These are phyloP conservation scores for Fragilariopsis cylindrus DNA, from an alignment of 108 stramenopile genomes.

Conservation along the genomic window DNA sequence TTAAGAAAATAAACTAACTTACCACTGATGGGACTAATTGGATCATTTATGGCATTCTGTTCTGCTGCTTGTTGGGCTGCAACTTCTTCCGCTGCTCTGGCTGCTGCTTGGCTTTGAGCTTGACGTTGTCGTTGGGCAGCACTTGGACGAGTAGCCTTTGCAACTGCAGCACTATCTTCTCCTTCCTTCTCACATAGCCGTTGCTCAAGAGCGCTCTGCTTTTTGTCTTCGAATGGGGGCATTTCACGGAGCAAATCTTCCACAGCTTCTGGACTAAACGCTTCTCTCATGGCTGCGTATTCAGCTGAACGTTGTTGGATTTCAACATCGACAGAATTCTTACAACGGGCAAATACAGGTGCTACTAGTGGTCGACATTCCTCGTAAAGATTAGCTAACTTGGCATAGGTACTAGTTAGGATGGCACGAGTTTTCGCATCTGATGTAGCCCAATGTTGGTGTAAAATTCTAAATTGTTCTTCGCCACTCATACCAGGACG, in stretches of 20 bases:
- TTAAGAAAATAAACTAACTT: slow-evolving; percentile 13
- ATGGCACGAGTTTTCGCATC: slow-evolving; percentile 76
- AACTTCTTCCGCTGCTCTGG: slow-evolving; percentile 65
- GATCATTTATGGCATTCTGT: slow-evolving; percentile 41
- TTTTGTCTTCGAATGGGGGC: slow-evolving; percentile 92
- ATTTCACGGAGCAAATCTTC: slow-evolving; percentile 92
- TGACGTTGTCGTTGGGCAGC: slow-evolving; percentile 78
- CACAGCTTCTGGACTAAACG: slow-evolving; percentile 81
- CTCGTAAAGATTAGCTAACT: slow-evolving; percentile 94
- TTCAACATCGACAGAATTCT: slow-evolving; percentile 88
- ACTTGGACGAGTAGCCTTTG: slow-evolving; percentile 83
- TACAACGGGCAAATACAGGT: slow-evolving; percentile 84
- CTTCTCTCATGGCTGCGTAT: slow-evolving; percentile 86
- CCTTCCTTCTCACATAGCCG: slow-evolving; percentile 83
- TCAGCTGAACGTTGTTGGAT: slow-evolving; percentile 92
- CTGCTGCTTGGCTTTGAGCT: slow-evolving; percentile 65
- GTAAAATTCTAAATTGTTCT: slow-evolving; percentile 92
- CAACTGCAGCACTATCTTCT: slow-evolving; percentile 82
- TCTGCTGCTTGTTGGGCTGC: slow-evolving; percentile 43
- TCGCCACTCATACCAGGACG: slow-evolving; percentile 89
- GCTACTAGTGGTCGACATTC: slow-evolving; percentile 89
- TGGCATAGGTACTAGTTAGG: slow-evolving; percentile 92
- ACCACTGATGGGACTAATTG: slow-evolving; percentile 61
- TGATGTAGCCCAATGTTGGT: slow-evolving; percentile 92
- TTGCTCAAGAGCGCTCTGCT: slow-evolving; percentile 79